Conservation (phyloP, 2,329 filamentous ascomycete genomes). For the Purpureocillium takamizusanense region DNA sequence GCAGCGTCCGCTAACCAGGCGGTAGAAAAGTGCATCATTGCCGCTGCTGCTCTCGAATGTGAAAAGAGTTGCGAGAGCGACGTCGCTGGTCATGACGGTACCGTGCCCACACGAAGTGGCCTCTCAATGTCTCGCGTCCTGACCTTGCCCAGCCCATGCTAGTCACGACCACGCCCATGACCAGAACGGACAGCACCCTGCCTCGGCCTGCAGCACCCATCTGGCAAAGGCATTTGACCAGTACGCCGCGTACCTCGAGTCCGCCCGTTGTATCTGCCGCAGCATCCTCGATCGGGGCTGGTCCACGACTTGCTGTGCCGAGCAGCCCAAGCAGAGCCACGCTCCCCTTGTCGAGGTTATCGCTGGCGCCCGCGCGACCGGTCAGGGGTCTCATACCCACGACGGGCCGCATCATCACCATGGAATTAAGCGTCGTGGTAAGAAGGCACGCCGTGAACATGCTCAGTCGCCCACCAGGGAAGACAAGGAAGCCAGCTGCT, state of each 20-base stretch:
- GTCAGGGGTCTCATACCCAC: conserved; percentile 4
- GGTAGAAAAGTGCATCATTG: conserved; percentile 21
- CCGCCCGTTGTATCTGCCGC: conserved; percentile 27
- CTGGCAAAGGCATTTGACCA: conserved; percentile 21
- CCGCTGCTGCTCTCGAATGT: conserved; percentile 20
- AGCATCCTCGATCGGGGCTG: conserved; percentile 19
- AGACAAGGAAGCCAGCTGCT: conserved; percentile 5
- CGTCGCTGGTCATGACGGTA: conserved; percentile 12
- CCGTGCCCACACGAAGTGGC: too few species aligned
- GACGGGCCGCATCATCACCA: conserved; percentile 11
- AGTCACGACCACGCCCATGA: conserved; percentile 17
- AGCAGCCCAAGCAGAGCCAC: conserved; percentile 3
- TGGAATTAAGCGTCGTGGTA: conserved; percentile 11
- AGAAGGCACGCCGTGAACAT: conserved; percentile 7
- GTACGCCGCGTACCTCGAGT: conserved; percentile 24
- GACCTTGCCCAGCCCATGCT: conserved; percentile 4
- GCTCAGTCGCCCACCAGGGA: conserved; percentile 2
- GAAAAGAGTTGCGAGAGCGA: conserved; percentile 18
- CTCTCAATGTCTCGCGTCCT: too few species aligned
- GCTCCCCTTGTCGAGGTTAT: not conserved
- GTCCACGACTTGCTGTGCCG: conserved; percentile 17
- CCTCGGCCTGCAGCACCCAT: conserved; percentile 21
- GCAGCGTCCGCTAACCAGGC: conserved; percentile 1
- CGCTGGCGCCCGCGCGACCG: conserved; percentile 1
- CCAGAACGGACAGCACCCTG: conserved; percentile 13